Evolutionary conservation across 2,329 filamentous ascomycete species (phyloP).

Genomic region (Alternaria novae-zelandiae): DNA sequence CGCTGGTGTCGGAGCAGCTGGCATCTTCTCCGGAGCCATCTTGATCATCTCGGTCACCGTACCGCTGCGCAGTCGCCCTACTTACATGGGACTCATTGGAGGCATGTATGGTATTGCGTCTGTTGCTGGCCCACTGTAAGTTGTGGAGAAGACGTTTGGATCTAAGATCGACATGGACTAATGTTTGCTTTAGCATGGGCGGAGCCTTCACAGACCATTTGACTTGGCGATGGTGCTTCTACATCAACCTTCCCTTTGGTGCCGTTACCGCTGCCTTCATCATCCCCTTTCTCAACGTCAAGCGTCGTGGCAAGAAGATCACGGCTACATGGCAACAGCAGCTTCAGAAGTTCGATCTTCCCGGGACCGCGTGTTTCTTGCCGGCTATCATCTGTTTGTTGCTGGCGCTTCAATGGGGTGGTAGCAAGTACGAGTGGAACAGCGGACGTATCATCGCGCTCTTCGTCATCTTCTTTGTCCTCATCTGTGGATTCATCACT

Average conservation of each 20-base stretch:
- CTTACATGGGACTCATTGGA: constrained; percentile 58
- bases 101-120: constrained; percentile 58
- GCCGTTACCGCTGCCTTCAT: constrained; percentile 52
- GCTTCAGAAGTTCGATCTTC: constrained; percentile 55
- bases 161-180: constrained; percentile 25
- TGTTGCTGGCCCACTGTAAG: constrained; percentile 56
- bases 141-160: constrained; percentile 6
- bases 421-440: constrained; percentile 55
- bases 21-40: constrained; percentile 58
- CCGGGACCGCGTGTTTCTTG: constrained; percentile 53
- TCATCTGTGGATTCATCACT: constrained; percentile 50
- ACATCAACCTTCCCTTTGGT: constrained; percentile 59
- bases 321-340: constrained; percentile 47
- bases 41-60: constrained; percentile 56
- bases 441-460: constrained; percentile 55
- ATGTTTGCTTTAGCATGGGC: constrained; percentile 42
- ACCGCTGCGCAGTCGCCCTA: constrained; percentile 54
- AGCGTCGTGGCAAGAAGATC: constrained; percentile 42
- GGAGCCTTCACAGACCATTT: constrained; percentile 55
- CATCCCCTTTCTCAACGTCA: constrained; percentile 48
- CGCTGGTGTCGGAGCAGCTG: constrained; percentile 58
- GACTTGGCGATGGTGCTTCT: constrained; percentile 56
- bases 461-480: constrained; percentile 54
- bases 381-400: constrained; percentile 57
- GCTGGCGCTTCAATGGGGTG: constrained; percentile 59